phyloP scores from a whole-genome alignment of 352 stramenopile genomes.

The Globisporangium nagaii region DNA sequence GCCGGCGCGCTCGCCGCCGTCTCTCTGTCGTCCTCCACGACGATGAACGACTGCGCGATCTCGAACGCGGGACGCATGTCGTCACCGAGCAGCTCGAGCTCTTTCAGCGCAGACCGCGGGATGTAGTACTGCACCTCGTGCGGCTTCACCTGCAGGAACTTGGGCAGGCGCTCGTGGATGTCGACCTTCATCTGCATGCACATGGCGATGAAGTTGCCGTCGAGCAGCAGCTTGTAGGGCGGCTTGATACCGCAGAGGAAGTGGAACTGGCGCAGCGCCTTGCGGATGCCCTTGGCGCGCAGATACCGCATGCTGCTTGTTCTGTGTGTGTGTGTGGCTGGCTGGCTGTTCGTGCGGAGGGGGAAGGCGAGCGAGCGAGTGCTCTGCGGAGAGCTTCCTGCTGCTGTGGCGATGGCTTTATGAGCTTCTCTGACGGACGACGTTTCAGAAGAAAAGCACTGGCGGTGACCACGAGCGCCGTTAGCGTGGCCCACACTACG shows the following conservation, averaged over 20 bases:
- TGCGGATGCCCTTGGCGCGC: slow-evolving; percentile 81
- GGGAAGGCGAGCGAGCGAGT: too few species aligned
- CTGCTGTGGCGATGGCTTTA: too few species aligned
- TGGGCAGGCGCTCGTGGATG: slow-evolving; percentile 66
- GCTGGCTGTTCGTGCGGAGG: too few species aligned
- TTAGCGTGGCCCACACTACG: too few species aligned
- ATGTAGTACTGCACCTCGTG: slow-evolving; percentile 72
- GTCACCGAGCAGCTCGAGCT: slow-evolving; percentile 70
- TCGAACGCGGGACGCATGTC: slow-evolving; percentile 52
- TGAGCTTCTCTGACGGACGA: too few species aligned
- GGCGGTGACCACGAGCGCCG: too few species aligned
- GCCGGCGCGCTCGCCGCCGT: slow-evolving; percentile 5
- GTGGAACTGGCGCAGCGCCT: slow-evolving; percentile 84
- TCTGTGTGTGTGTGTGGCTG: too few species aligned
- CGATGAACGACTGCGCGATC: slow-evolving; percentile 55
- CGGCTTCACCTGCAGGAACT: slow-evolving; percentile 78
- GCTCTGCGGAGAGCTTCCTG: too few species aligned
- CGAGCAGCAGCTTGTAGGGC: slow-evolving; percentile 77
- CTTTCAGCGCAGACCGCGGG: slow-evolving; percentile 53
- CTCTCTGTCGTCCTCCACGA: slow-evolving; percentile 38
- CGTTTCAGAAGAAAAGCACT: too few species aligned
- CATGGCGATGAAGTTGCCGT: slow-evolving; percentile 86
- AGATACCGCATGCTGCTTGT: slow-evolving; percentile 67
- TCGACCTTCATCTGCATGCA: slow-evolving; percentile 86
- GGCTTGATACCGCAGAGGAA: slow-evolving; percentile 84